Conservation (phyloP, 169 alveolate genomes). For the Plasmodium cynomolgi region DNA sequence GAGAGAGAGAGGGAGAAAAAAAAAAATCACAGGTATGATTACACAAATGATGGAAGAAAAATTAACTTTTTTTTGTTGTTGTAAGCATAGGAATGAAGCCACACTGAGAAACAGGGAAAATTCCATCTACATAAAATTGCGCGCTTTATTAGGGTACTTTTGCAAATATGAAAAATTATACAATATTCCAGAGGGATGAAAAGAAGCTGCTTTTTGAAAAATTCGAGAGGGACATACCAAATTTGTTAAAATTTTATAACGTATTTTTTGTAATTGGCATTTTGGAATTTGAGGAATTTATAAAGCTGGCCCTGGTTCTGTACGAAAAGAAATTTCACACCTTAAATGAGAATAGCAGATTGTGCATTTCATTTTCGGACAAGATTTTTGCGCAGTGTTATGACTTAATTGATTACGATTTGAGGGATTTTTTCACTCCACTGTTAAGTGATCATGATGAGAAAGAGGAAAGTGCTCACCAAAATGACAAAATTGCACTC, state of each 20-base stretch:
- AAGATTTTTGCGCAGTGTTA: not conserved
- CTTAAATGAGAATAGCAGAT: constrained; percentile 48
- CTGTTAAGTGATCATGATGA: constrained; percentile 12
- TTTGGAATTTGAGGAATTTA: constrained; percentile 48
- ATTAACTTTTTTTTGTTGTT: too few species aligned
- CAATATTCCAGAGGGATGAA: constrained; percentile 29
- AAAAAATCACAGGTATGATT: not conserved
- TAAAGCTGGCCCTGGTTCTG: constrained; percentile 24
- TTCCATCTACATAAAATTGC: not conserved
- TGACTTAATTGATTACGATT: constrained; percentile 25
- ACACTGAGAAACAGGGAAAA: not conserved
- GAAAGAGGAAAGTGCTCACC: not conserved
- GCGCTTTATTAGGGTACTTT: not conserved
- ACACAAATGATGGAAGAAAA: not conserved
- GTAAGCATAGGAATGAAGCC: not conserved
- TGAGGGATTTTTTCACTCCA: constrained; percentile 23
- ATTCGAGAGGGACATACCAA: constrained; percentile 24
- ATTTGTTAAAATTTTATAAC: constrained; percentile 36
- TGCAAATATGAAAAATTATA: constrained; percentile 42
- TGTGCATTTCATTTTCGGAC: constrained; percentile 54
- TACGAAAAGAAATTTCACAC: constrained; percentile 67
- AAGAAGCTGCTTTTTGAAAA: constrained; percentile 62
- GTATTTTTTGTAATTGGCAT: constrained; percentile 52
- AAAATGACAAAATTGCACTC: constrained; percentile 17
- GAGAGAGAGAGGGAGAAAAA: not conserved